These are phyloP conservation scores for Lactarius akahatsu DNA, from an alignment of 768 basidiomycete species.

Conservation along the genomic window DNA sequence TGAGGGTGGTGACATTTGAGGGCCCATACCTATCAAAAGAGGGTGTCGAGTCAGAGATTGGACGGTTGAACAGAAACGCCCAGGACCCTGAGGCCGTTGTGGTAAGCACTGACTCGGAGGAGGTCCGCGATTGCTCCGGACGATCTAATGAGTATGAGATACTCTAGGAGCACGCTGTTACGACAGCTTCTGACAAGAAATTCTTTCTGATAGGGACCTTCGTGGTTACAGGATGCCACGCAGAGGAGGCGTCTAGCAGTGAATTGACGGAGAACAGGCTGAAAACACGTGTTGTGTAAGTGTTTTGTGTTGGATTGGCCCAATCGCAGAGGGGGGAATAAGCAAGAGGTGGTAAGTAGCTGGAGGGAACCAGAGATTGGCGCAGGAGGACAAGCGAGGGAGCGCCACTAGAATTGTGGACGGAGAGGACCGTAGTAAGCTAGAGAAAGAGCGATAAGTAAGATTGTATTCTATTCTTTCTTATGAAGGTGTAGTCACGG, in stretches of 20 bases:
- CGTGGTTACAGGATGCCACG: constrained; percentile 27
- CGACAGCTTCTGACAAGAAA: constrained; percentile 27
- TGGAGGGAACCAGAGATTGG: constrained; percentile 14
- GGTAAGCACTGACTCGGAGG: constrained; percentile 14
- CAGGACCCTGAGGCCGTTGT: constrained; percentile 19
- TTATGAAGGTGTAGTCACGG: constrained; percentile 1
- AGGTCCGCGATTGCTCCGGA: constrained; percentile 29
- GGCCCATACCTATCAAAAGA: constrained; percentile 15
- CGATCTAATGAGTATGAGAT: constrained; percentile 24
- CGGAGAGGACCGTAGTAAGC: constrained; percentile 23
- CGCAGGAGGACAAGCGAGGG: constrained; percentile 15
- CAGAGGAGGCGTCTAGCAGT: constrained; percentile 15
- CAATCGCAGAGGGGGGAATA: background rate
- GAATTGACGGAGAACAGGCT: constrained; percentile 21
- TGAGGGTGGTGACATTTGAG: constrained; percentile 28
- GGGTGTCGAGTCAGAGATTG: constrained; percentile 21
- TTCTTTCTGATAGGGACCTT: constrained; percentile 26
- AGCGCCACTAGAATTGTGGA: constrained; percentile 27
- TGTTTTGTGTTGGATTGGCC: constrained; percentile 1
- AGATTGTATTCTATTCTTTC: constrained; percentile 2
- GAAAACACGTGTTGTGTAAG: constrained; percentile 24
- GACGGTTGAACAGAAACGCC: constrained; percentile 18
- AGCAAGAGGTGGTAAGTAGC: background rate
- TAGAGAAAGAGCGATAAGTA: constrained; percentile 8
- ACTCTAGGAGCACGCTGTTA: constrained; percentile 20